Evolutionary conservation across 306 rosid genomes (phyloP), one percentile per base, ranked within the genome.

Genomic region (Sicyos baderoa): DNA sequence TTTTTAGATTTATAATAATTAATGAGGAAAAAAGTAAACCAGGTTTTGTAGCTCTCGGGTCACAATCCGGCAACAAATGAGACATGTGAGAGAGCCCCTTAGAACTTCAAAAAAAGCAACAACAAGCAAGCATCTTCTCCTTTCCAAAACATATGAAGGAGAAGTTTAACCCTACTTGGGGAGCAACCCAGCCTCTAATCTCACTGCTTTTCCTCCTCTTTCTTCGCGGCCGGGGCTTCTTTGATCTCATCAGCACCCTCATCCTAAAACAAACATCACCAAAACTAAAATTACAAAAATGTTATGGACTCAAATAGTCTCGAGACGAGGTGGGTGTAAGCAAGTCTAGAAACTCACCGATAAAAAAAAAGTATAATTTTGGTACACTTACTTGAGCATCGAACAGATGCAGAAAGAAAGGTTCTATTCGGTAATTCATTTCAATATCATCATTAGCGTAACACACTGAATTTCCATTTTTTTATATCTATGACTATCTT

Each of bases 221-320:
- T 74, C 84, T 89, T 89, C 0, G 97, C 80, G 9, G 35, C 35
- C 4, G 95, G 61, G 29, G 76, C 87, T 84, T 94, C 97, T 86
- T 94, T 94, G 54, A 94, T 90, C 87, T 94, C 99, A 70, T 94
- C 99, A 0, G 92, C 89, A 10, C 89, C 97, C 64, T 94, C 99
- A 60, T 90, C 99, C 99, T 94, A 81, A 21, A 4, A 79, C 65
- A 10, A 23, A 67, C 17, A 51, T 32, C 54, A 71, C 10, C 7
- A 54, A 21, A 37, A 15, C 7, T 23, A 7, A 66, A 3, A 45
- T 6, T n/a, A n/a, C n/a, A n/a, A n/a, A n/a, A n/a, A n/a, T n/a
- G n/a, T n/a, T n/a, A n/a, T n/a, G n/a, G n/a, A n/a, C n/a, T n/a
- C n/a, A n/a, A n/a, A n/a, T n/a, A n/a, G n/a, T n/a, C n/a, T n/a